These are phyloP conservation scores for Fusarium brevicatenulatum DNA, from an alignment of 2,329 filamentous ascomycete genomes.

Conservation along the genomic window DNA sequence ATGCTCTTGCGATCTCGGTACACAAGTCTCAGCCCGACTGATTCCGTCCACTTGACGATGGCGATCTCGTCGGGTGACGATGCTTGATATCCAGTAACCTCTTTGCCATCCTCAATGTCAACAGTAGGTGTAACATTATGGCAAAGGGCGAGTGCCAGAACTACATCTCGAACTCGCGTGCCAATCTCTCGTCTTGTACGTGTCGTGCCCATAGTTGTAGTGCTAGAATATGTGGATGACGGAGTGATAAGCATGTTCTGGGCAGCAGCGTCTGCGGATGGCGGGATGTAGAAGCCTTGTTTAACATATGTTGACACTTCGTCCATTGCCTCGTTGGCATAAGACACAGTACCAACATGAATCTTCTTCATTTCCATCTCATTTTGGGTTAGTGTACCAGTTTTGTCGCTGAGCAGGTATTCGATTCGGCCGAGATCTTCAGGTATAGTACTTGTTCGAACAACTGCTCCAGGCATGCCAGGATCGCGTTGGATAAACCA, in stretches of 20 bases:
- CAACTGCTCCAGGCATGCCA: constrained; percentile 90
- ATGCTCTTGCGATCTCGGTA: constrained; percentile 90
- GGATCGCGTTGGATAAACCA: constrained; percentile 93
- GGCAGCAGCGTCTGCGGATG: constrained; percentile 57
- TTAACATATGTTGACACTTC: constrained; percentile 88
- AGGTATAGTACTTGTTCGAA: constrained; percentile 95
- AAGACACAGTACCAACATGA: constrained; percentile 96
- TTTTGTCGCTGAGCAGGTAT: constrained; percentile 96
- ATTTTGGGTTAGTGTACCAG: constrained; percentile 96
- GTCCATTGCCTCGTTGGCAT: constrained; percentile 98
- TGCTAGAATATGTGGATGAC: constrained; percentile 74
- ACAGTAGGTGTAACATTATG: constrained; percentile 91
- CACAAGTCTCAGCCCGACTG: constrained; percentile 84
- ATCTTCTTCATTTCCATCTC: constrained; percentile 99
- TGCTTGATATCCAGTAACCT: constrained; percentile 89
- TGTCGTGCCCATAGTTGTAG: constrained; percentile 72
- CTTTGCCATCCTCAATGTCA: constrained; percentile 82
- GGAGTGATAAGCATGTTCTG: constrained; percentile 74
- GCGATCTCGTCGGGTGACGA: constrained; percentile 98
- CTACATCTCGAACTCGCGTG: constrained; percentile 89
- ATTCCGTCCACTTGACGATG: constrained; percentile 95
- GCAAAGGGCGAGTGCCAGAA: constrained; percentile 90
- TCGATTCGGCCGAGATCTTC: constrained; percentile 96
- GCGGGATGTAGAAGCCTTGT: constrained; percentile 77
- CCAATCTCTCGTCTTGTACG: constrained; percentile 93